These are phyloP conservation scores for Eucalyptus dawsonii DNA, from an alignment of 345 rosid genomes.

Conservation along the genomic window DNA sequence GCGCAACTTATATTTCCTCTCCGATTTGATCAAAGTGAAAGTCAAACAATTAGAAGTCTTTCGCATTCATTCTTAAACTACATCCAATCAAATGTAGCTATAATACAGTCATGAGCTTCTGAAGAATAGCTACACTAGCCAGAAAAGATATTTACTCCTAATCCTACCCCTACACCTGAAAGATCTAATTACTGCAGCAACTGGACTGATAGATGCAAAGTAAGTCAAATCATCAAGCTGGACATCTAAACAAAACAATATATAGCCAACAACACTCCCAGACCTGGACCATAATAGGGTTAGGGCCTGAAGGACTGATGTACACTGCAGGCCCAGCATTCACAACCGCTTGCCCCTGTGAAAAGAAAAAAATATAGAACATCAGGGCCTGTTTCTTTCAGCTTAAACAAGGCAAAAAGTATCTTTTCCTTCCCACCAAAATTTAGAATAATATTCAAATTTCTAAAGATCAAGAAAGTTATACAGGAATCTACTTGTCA, in stretches of 20 bases:
- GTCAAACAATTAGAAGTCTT: not conserved
- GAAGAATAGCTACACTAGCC: not conserved
- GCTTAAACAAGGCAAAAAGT: not conserved
- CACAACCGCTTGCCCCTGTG: conserved; percentile 57
- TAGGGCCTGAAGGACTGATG: conserved; percentile 84
- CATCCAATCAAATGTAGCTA: not conserved
- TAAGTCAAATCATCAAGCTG: not conserved
- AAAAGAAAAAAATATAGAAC: not conserved
- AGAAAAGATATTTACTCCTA: not conserved
- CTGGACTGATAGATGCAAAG: not conserved
- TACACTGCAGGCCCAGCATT: conserved; percentile 94
- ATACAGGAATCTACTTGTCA: not conserved
- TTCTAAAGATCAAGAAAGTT: not conserved
- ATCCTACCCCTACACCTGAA: not conserved
- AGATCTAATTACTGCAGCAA: not conserved
- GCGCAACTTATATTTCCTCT: not conserved
- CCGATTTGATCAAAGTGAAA: not conserved
- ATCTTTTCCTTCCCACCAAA: not conserved
- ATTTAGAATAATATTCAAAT: not conserved
- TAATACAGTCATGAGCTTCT: not conserved
- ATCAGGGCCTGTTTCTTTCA: not conserved
- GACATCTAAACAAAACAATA: not conserved
- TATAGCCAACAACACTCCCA: not conserved
- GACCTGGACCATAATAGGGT: conserved; percentile 97
- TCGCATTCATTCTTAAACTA: not conserved